Evolutionary conservation across 306 rosid species (phyloP).

Genomic region (Boehmeria nivea): DNA sequence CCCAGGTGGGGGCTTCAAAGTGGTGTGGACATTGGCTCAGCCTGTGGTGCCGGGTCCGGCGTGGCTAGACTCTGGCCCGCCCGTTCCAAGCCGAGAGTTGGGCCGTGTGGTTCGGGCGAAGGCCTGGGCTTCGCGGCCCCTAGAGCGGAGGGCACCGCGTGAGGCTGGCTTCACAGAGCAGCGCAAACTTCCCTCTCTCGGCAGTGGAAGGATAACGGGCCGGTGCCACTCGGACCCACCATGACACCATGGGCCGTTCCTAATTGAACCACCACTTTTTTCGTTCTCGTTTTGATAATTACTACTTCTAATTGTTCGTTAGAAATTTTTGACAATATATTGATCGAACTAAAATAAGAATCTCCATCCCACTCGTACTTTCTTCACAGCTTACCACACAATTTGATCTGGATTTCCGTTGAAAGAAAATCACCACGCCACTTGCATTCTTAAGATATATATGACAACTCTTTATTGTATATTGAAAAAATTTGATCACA

Average conservation of each 20-base stretch:
- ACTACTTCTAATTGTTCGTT: too few species aligned
- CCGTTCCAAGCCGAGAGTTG: constrained; percentile 1
- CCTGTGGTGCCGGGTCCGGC: background rate
- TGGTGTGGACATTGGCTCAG: background rate
- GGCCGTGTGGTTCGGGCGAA: background rate
- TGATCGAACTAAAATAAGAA: too few species aligned
- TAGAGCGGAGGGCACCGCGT: constrained; percentile 1
- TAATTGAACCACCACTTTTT: background rate
- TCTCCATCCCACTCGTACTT: too few species aligned
- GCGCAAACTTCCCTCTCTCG: background rate
- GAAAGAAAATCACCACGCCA: too few species aligned
- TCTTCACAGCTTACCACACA: too few species aligned
- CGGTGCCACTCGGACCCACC: background rate
- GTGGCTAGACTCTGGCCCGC: background rate
- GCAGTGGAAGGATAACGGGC: background rate
- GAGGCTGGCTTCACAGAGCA: constrained; percentile 1
- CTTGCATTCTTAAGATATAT: too few species aligned
- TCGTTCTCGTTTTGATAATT: too few species aligned
- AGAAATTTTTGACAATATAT: too few species aligned
- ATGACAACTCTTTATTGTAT: too few species aligned
- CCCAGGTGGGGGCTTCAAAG: background rate
- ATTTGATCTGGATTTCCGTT: too few species aligned
- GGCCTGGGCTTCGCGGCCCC: background rate
- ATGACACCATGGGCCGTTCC: background rate
- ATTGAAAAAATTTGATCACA: too few species aligned